Base-by-base conservation (phyloP, 2,329 filamentous ascomycete species). In the Cryphonectria naterciae region DNA sequence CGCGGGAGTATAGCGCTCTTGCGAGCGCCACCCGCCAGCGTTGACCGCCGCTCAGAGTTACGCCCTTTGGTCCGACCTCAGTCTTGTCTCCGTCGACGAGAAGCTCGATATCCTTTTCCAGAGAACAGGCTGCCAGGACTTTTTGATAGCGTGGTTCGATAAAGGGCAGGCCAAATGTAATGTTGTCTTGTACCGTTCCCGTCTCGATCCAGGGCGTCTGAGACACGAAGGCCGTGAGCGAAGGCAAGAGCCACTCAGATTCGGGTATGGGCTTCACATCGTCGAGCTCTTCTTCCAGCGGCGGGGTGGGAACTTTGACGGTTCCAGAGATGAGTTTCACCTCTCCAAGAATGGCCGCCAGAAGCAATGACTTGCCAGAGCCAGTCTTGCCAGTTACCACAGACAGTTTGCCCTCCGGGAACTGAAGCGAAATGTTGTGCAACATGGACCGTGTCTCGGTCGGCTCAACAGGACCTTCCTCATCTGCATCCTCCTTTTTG, bases 191-290 rank as follows among this genome's bases (percentile, higher is more conserved):
- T 15, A 85, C 75, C 0, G 83, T 83, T 6, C 81, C 81, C 41
- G 83, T 83, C 70, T 85, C 83, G 19, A 86, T 77, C 84, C 84
- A 86, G 0, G 84, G 81, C 1, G 80, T 81, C 72, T 86, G 84
- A 13, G 83, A 82, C 6, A 84, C 83, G 73, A 84, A 85, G 0
- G 83, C 81, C 7, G 82, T 81, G 35, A 82, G 75, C 17, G 77
- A 74, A 0, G 81, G 79, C 35, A 83, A 70, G n/a, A 81, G 76
- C 80, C 80, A 81, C 10, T 77, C 74, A 2, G 69, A 67, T 49
- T 69, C 75, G 1, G 74, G 68, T 15, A 79, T 76, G n/a, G 71
- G 69, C 7, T 74, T 72, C 54, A 70, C 62, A 32, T 72, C 54
- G 43, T 76, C 75, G 19, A 73, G 74, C 7, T 75, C 73, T 5